Conservation (phyloP, 176 grass and related monocot species). For the Oryza australiensis region DNA sequence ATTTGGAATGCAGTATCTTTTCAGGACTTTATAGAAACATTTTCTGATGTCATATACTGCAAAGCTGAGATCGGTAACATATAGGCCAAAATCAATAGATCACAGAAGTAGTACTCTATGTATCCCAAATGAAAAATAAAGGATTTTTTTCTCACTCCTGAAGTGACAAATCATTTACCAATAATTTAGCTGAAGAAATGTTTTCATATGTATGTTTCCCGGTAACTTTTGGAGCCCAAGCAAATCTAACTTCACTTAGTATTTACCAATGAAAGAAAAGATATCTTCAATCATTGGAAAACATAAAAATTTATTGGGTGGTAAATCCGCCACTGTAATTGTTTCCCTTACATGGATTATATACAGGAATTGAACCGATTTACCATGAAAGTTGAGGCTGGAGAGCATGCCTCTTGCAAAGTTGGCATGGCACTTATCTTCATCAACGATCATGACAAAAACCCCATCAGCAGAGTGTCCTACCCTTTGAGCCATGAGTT, state of each 20-base stretch:
- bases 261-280: too few relatives aligned
- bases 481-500: conserved; percentile 3
- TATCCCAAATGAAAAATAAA: neutral
- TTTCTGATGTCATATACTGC: neutral
- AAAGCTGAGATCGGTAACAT: neutral
- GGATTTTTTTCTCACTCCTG: neutral
- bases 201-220: too few relatives aligned
- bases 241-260: too few relatives aligned
- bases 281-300: too few relatives aligned
- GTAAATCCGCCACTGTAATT: too few relatives aligned
- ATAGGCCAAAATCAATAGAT: neutral
- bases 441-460: conserved; percentile 17
- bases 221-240: too few relatives aligned
- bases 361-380: neutral
- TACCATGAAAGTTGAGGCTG: conserved; percentile 14
- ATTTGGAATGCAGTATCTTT: neutral
- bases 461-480: neutral
- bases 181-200: too few relatives aligned
- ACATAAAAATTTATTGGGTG: too few relatives aligned
- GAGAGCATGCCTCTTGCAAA: conserved; percentile 6
- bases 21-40: neutral
- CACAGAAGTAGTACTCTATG: neutral
- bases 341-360: too few relatives aligned
- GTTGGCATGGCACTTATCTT: conserved; percentile 10
- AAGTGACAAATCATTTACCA: neutral